These are phyloP conservation scores for Xylariaceae sp. DNA, from an alignment of 2,329 filamentous ascomycete species.

Conservation along the genomic window DNA sequence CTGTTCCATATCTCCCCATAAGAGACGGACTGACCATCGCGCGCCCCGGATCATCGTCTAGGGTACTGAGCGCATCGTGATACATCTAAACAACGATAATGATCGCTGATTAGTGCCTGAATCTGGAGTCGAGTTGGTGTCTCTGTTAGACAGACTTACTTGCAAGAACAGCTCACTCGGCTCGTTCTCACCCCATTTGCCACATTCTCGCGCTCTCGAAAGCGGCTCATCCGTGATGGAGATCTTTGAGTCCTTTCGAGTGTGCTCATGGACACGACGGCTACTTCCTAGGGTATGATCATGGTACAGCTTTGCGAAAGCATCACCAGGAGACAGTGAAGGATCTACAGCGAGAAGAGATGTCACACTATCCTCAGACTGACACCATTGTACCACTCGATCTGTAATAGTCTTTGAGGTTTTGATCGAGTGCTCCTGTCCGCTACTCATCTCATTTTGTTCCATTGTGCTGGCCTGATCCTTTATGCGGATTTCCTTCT, in stretches of 20 bases:
- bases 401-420: conserved; percentile 33
- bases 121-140: background rate
- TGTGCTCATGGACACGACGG: conserved; percentile 5
- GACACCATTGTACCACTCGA: conserved; percentile 50
- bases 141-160: conserved; percentile 32
- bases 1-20: conserved; percentile 53
- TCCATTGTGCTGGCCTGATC: background rate
- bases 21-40: conserved; percentile 51
- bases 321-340: conserved; percentile 46
- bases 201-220: conserved; percentile 54
- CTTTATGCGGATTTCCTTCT: too few species aligned
- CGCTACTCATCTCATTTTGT: background rate
- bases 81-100: conserved; percentile 47
- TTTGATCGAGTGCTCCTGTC: conserved; percentile 2
- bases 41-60: conserved; percentile 47
- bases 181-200: conserved; percentile 59
- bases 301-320: conserved; percentile 54
- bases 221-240: conserved; percentile 39
- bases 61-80: conserved; percentile 57
- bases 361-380: conserved; percentile 51
- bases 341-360: conserved; percentile 53
- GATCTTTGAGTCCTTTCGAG: conserved; percentile 18
- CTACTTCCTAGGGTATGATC: conserved; percentile 6
- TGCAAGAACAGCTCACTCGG: conserved; percentile 66
- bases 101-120: background rate